These are phyloP conservation scores for Amniculicola lignicola DNA, from an alignment of 495 filamentous ascomycete genomes.

Conservation along the genomic window DNA sequence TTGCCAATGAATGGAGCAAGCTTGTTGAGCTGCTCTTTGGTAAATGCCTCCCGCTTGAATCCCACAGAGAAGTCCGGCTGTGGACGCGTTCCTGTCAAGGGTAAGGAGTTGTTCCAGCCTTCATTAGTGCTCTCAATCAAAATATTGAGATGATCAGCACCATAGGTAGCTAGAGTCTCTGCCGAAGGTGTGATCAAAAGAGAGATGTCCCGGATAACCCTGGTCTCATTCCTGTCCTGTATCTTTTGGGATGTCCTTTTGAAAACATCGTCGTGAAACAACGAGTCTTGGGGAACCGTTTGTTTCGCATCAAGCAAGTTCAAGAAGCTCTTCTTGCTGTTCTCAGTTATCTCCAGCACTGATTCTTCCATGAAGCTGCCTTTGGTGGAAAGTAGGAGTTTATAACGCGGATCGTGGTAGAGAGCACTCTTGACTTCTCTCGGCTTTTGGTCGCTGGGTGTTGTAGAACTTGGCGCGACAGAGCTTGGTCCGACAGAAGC, in stretches of 20 bases:
- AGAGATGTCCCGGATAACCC: slow-evolving; percentile 30
- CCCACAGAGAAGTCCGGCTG: slow-evolving; percentile 32
- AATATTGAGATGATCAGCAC: slow-evolving; percentile 19
- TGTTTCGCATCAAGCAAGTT: slow-evolving; percentile 20
- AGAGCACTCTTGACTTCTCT: slow-evolving; percentile 43
- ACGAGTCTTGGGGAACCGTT: slow-evolving; percentile 15
- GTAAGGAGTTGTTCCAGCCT: slow-evolving; percentile 30
- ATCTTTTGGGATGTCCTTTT: slow-evolving; percentile 17
- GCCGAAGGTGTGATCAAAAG: slow-evolving; percentile 30
- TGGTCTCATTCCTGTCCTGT: slow-evolving; percentile 18
- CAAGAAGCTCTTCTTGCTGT: slow-evolving; percentile 20
- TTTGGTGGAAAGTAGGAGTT: slow-evolving; percentile 20
- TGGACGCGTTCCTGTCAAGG: slow-evolving; percentile 29
- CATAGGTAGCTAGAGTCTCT: slow-evolving; percentile 16
- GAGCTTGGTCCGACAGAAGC: too few relatives aligned
- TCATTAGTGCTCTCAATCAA: slow-evolving; percentile 31
- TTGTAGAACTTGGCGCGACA: too few relatives aligned
- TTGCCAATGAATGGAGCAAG: slow-evolving; percentile 7
- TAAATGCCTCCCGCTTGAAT: slow-evolving; percentile 27
- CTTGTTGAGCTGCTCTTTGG: slow-evolving; percentile 20
- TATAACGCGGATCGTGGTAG: slow-evolving; percentile 38
- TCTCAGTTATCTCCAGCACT: slow-evolving; percentile 11
- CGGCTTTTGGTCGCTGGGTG: slow-evolving; percentile 46
- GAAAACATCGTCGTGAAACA: slow-evolving; percentile 32
- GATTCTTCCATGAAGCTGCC: slow-evolving; percentile 24